Evolutionary conservation across 768 basidiomycete genomes (phyloP).

Genomic region (Boletus subcaerulescens): DNA sequence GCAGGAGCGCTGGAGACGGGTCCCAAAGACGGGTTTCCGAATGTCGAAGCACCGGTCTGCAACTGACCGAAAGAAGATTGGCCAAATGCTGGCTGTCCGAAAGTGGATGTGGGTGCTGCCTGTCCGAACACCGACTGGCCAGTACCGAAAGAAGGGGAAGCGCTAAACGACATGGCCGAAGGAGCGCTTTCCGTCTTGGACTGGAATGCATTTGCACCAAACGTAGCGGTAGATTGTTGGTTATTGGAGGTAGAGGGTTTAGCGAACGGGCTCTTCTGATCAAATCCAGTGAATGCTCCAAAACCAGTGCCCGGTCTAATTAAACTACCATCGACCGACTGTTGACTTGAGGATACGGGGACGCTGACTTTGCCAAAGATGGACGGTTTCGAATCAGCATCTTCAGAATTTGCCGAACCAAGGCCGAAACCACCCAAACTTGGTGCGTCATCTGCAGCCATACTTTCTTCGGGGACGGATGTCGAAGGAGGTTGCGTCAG

Average conservation of each 20-base stretch:
- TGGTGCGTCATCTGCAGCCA: conserved; percentile 32
- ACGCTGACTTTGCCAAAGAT: conserved; percentile 32
- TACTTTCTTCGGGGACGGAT: conserved; percentile 27
- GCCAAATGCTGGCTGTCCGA: conserved; percentile 41
- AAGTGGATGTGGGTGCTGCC: conserved; percentile 19
- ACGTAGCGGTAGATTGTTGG: conserved; percentile 10
- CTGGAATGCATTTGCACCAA: conserved; percentile 15
- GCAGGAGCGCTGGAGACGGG: conserved; percentile 7
- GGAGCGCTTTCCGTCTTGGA: conserved; percentile 14
- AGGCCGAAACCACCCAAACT: conserved; percentile 33
- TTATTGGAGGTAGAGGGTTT: conserved; percentile 23
- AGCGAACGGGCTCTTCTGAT: conserved; percentile 27
- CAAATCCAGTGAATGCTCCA: conserved; percentile 27
- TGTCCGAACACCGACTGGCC: conserved; percentile 37
- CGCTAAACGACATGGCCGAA: conserved; percentile 28
- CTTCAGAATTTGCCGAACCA: conserved; percentile 23
- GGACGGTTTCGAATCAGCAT: conserved; percentile 25
- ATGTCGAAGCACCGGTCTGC: conserved; percentile 11
- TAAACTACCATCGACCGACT: conserved; percentile 15
- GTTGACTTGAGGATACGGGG: conserved; percentile 9
- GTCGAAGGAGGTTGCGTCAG: background rate
- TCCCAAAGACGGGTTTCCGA: conserved; percentile 24
- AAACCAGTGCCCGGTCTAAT: conserved; percentile 37
- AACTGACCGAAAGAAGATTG: conserved; percentile 31
- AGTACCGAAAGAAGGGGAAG: conserved; percentile 29